Percentiles rank a stretch among this genome's conserved stretches.
phyloP scores from a whole-genome alignment of 2,329 filamentous ascomycete genomes.

The Hymenoscyphus infarciens region DNA sequence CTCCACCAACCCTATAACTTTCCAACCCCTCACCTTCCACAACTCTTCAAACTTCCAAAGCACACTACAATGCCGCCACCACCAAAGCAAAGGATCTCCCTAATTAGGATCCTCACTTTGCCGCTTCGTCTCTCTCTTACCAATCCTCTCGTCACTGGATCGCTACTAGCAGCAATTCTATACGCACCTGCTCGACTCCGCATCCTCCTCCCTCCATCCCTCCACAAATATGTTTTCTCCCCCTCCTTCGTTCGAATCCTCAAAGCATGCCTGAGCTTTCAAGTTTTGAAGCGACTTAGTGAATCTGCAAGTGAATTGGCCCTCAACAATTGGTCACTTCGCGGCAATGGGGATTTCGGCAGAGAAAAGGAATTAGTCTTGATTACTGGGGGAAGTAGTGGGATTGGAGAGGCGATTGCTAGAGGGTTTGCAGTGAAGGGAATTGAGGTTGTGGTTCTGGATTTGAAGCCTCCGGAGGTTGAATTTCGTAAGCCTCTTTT shows the following conservation, averaged over 20 bases:
- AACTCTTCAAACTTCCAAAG: neutral
- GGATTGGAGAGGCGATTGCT: slow-evolving; percentile 67
- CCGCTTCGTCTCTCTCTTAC: slow-evolving; percentile 12
- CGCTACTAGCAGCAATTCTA: slow-evolving; percentile 25
- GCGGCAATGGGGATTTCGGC: slow-evolving; percentile 52
- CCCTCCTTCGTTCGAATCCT: slow-evolving; percentile 20
- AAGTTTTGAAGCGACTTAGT: slow-evolving; percentile 47
- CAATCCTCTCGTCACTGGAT: slow-evolving; percentile 23
- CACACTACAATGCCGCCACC: neutral
- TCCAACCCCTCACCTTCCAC: slow-evolving; percentile 7
- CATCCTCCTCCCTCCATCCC: slow-evolving; percentile 19
- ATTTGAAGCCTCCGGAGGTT: slow-evolving; percentile 65
- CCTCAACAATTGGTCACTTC: slow-evolving; percentile 44
- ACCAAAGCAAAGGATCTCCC: neutral
- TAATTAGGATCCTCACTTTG: neutral
- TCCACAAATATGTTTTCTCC: slow-evolving; percentile 23
- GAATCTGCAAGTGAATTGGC: slow-evolving; percentile 48
- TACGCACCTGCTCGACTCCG: slow-evolving; percentile 28
- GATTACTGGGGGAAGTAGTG: slow-evolving; percentile 70
- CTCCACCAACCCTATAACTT: neutral
- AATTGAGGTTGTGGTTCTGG: slow-evolving; percentile 67
- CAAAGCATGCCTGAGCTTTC: slow-evolving; percentile 44
- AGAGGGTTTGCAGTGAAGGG: slow-evolving; percentile 60
- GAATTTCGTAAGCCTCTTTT: slow-evolving; percentile 43
- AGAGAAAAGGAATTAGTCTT: slow-evolving; percentile 64